A percentile compares a stretch with the other conserved stretches of the same genome.
These are phyloP conservation scores for Ogataea trehaloabstinens DNA, from an alignment of 805 yeast species.

Conservation along the genomic window DNA sequence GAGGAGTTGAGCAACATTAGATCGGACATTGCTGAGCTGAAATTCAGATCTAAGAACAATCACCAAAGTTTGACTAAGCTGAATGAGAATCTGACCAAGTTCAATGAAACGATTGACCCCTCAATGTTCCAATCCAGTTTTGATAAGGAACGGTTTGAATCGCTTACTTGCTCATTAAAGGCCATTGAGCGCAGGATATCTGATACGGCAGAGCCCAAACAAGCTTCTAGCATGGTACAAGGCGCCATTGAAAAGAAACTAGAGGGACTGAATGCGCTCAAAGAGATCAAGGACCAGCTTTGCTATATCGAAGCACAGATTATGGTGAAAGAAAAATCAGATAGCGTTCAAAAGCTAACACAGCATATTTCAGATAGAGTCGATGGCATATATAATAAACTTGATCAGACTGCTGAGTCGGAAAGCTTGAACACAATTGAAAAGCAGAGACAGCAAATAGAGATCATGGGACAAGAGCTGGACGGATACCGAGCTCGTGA, in stretches of 20 bases:
- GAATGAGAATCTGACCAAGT: slow-evolving; percentile 20
- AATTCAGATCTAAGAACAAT: slow-evolving; percentile 21
- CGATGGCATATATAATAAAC: not conserved
- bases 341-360: no score
- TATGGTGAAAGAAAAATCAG: no score
- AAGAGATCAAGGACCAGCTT: not conserved
- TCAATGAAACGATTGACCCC: slow-evolving; percentile 12
- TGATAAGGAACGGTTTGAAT: not conserved
- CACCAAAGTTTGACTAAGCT: slow-evolving; percentile 16
- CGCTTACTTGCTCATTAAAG: not conserved
- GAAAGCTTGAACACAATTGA: not conserved
- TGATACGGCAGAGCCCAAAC: slow-evolving; percentile 1
- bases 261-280: not conserved
- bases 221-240: not conserved
- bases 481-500: not conserved
- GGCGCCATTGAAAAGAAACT: not conserved
- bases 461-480: not conserved
- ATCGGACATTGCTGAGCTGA: slow-evolving; percentile 16
- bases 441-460: not conserved
- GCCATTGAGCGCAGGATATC: not conserved
- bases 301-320: not conserved
- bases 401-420: not conserved
- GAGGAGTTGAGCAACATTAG: slow-evolving; percentile 21
- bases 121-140: not conserved
- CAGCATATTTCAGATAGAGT: not conserved